Conservation (phyloP, 371 early-diverging fungal species). For the Lichtheimia corymbifera region DNA sequence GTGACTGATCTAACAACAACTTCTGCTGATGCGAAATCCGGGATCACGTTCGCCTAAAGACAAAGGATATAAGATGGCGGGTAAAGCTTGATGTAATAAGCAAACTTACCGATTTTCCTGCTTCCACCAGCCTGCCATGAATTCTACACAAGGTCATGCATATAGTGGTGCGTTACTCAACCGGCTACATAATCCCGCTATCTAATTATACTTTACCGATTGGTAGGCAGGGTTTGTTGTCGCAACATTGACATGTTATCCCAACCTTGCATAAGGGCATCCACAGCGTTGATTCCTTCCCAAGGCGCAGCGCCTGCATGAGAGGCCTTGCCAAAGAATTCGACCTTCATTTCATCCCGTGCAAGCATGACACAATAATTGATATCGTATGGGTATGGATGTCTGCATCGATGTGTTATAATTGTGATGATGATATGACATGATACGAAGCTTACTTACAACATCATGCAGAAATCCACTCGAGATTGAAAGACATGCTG, state of each 20-base stretch:
- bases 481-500: conserved; percentile 64
- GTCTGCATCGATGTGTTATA: background rate
- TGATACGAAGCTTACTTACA: conserved; percentile 27
- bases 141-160: too few species aligned
- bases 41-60: conserved; percentile 40
- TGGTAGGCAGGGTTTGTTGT: conserved; percentile 69
- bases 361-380: conserved; percentile 20
- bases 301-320: conserved; percentile 57
- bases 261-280: conserved; percentile 67
- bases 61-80: background rate
- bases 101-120: conserved; percentile 61
- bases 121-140: conserved; percentile 75
- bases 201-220: conserved; percentile 19
- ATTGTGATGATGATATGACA: background rate
- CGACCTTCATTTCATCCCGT: conserved; percentile 22
- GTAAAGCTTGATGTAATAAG: background rate
- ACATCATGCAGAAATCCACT: conserved; percentile 76
- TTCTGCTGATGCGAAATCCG: conserved; percentile 51
- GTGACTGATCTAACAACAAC: conserved; percentile 60
- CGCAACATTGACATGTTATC: conserved; percentile 67
- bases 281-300: conserved; percentile 77
- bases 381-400: conserved; percentile 4
- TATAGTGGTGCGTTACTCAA: background rate
- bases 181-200: background rate
- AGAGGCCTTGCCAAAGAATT: conserved; percentile 48